Evolutionary conservation across 768 basidiomycete species (phyloP), one percentile per base, ranked within the genome.

Genomic region (Glaciozyma martinii): DNA sequence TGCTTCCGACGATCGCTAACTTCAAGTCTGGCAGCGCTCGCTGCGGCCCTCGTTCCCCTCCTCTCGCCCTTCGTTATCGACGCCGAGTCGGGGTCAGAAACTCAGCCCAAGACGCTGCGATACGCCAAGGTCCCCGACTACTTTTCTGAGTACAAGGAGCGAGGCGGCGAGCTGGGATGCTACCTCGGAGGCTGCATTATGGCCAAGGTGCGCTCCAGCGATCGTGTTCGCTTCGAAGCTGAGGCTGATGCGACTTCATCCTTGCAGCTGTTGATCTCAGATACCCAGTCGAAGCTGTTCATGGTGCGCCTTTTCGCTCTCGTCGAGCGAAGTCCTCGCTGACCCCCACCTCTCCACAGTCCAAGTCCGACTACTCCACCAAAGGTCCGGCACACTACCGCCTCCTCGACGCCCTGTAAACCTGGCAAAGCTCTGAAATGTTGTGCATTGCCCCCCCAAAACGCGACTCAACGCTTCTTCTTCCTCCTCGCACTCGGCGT

Each of bases 41-140:
- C 56, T 5, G 12, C 59, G 7, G 50, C 65, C 8, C 60, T 70
- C 15, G 15, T 63, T 42, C 60, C 68, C 3, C 68, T 70, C 65
- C 57, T 70, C 12, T 42, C 54, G 21, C 68, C 68, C 12, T 70
- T 61, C 56, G 54, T 55, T 5, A 52, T 54, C 56, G 55, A 62
- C 52, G 43, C 59, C 30, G 47, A 47, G 33, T 47, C 61, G 7
- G 59, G 62, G 52, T 58, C 59, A 19, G 87, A 27, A 89, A 89
- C 71, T 80, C 89, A n/a, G 82, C 84, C 37, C 76, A 78, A 33
- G 82, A 85, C 47, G 82, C 84, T 29, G 79, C 49, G 49, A 10
- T 61, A 84, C 9, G 74, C 89, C 57, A 81, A 78, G 43, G 82
- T 91, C 12, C 90, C 91, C 1, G 90, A 93, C 40, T 93, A 92